Evolutionary conservation across 2,329 filamentous ascomycete species (phyloP), one percentile per base, ranked within the genome.

Genomic region (Neopestalotiopsis rosae): DNA sequence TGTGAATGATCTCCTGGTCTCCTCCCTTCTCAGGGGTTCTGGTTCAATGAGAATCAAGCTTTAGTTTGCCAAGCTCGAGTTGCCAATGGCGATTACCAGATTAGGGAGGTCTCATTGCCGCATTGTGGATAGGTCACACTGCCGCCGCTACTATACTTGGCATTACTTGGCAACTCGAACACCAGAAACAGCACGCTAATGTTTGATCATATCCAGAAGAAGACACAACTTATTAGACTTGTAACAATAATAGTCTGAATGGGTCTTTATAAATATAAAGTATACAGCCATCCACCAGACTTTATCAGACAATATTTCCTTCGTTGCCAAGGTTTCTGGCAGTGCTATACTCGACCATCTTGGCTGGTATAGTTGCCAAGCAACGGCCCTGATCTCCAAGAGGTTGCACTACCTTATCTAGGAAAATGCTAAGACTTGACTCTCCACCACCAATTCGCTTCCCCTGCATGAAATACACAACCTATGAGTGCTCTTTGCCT

Each of bases 131-230:
- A 64, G 61, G 38, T 64, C 28, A 49, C 61, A 52, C 34, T 52
- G 38, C 20, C 61, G 61, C n/a, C 42, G n/a, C 61, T 64, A n/a
- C 38, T 62, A 49, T 64, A 64, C 61, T 64, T 64, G 61, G 61
- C 61, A 64, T 64, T 64, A 64, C 61, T 64, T 64, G 61, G 61
- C 61, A 52, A 49, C 61, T 64, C 7, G 12, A 64, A 64, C 61
- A 64, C 42, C 61, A 64, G 20, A 64, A 49, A 13, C n/a, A 28
- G 24, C 14, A 49, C 38, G 20, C n/a, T 28, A 28, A 14, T 7
- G 40, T 52, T 45, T 28, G 28, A 28, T 64, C 34, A 38, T 32
- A 49, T 45, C 38, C 38, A 34, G 20, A 64, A 52, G n/a, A 64
- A 34, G 61, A 34, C 34, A 52, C 24, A 24, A 24, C n/a, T 12